Evolutionary conservation across 2,329 filamentous ascomycete species (phyloP), one percentile per base, ranked within the genome.

Genomic region (Neonectria neomacrospora): DNA sequence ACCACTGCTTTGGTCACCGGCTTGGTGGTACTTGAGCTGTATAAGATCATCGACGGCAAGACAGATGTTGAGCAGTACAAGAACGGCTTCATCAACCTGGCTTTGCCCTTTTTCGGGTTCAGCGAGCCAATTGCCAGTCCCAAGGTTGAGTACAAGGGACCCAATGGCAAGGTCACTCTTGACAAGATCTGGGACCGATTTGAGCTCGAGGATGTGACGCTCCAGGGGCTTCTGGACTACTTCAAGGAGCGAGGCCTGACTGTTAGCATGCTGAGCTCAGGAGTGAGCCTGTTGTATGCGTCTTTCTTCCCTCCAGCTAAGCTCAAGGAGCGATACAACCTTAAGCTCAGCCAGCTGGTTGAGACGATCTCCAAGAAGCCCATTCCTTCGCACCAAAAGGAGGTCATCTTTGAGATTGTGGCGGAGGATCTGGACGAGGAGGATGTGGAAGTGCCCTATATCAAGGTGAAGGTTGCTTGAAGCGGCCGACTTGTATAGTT

Each of bases 121-220:
- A 97, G 93, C 75, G 96, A 99, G 81, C 96, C 96, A 2, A 96
- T 99, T 72, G 90, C 90, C 5, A 97, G 93, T 71, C 93, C 94
- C 30, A 98, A 97, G 86, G 92, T 95, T 68, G 92, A 88, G 73
- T 99, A 98, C 81, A 83, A 89, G 76, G 91, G 93, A 22, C 90
- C 90, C 55, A 81, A 92, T 44, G 92, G 91, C 74, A 91, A 91
- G 71, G 92, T 97, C 18, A 88, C 86, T 23, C 89, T 99, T 72
- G 96, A 99, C 83, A 96, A 96, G 84, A 91, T 99, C 58, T 99
- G 96, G 96, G 96, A 98, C 79, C 91, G 96, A 41, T 98, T 98
- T 74, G 94, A 98, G 82, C 85, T 97, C 37, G 86, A 91, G 16
- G 89, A 99, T 76, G 88, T 97, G 54, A 95, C 94, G 2, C 84